Evolutionary conservation across 1,139 yeast species (phyloP).

Genomic region (Scheffersomyces cryptocercus): DNA sequence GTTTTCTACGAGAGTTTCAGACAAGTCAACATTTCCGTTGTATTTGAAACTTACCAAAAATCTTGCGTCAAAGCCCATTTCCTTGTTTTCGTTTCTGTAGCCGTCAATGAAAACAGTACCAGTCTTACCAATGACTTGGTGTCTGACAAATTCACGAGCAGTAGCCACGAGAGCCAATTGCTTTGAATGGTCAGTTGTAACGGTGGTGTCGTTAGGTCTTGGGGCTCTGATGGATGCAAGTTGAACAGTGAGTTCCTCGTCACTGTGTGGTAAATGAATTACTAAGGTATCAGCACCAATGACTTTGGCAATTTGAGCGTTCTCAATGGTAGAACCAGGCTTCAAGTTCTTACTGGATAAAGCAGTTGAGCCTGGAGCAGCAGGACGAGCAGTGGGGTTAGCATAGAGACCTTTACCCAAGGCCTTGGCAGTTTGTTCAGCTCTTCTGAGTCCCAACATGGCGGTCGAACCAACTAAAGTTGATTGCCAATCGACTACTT

Average conservation of each 20-base stretch:
- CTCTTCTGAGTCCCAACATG: slow-evolving; percentile 63
- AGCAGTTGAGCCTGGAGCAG: slow-evolving; percentile 15
- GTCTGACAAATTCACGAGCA: slow-evolving; percentile 74
- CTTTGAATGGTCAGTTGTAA: slow-evolving; percentile 39
- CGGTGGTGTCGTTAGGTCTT: slow-evolving; percentile 57
- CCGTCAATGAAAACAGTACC: slow-evolving; percentile 66
- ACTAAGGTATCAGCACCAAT: slow-evolving; percentile 70
- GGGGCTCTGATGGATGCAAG: slow-evolving; percentile 77
- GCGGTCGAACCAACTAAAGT: slow-evolving; percentile 63
- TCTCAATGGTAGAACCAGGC: slow-evolving; percentile 50
- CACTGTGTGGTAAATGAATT: slow-evolving; percentile 48
- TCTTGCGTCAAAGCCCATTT: slow-evolving; percentile 62
- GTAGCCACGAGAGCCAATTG: slow-evolving; percentile 56
- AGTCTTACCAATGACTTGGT: slow-evolving; percentile 66
- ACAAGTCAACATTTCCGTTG: slow-evolving; percentile 51
- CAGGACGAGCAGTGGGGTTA: slow-evolving; percentile 24
- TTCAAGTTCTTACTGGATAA: slow-evolving; percentile 24
- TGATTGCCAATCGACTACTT: slow-evolving; percentile 83
- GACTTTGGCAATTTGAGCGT: slow-evolving; percentile 59
- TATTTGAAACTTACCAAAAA: slow-evolving; percentile 59
- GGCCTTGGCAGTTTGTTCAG: slow-evolving; percentile 68
- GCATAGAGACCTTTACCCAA: slow-evolving; percentile 67
- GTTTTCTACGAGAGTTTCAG: slow-evolving; percentile 58
- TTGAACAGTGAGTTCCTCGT: slow-evolving; percentile 62
- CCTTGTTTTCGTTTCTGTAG: slow-evolving; percentile 57